Evolutionary conservation across 1,284 basidiomycete genomes (phyloP).

Genomic region (Coniophora puteana): DNA sequence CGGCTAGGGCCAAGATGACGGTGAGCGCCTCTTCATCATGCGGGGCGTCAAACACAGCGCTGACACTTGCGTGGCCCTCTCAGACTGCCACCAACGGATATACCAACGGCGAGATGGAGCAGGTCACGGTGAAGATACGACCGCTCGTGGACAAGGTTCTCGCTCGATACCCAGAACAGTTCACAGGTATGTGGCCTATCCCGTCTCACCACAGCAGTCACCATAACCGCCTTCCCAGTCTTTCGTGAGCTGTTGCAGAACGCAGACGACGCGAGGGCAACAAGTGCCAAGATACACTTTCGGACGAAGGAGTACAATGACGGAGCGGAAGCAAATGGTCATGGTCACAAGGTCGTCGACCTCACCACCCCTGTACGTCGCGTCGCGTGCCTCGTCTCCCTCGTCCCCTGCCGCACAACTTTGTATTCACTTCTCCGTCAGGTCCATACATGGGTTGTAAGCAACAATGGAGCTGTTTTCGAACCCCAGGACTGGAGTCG

Average conservation of each 20-base stretch:
- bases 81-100: no score
- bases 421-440: slow-evolving; percentile 17
- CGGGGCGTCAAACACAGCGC: no score
- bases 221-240: no score
- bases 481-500: slow-evolving; percentile 81
- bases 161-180: not conserved
- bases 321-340: slow-evolving; percentile 11
- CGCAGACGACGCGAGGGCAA: slow-evolving; percentile 89
- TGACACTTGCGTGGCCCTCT: no score
- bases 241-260: slow-evolving; percentile 93
- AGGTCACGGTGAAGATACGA: not conserved
- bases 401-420: not conserved
- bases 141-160: not conserved
- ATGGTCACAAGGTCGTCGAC: slow-evolving; percentile 11
- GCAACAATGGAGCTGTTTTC: slow-evolving; percentile 83
- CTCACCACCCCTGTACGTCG: no score
- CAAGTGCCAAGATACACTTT: slow-evolving; percentile 75
- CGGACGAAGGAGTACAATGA: slow-evolving; percentile 56
- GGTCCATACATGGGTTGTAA: slow-evolving; percentile 75
- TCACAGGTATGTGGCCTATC: no score
- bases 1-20: no score
- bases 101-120: not conserved
- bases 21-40: no score
- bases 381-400: no score
- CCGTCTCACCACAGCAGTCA: slow-evolving; percentile 15